Evolutionary conservation across 805 yeast genomes (phyloP).

Genomic region (Spathaspora arborariae): DNA sequence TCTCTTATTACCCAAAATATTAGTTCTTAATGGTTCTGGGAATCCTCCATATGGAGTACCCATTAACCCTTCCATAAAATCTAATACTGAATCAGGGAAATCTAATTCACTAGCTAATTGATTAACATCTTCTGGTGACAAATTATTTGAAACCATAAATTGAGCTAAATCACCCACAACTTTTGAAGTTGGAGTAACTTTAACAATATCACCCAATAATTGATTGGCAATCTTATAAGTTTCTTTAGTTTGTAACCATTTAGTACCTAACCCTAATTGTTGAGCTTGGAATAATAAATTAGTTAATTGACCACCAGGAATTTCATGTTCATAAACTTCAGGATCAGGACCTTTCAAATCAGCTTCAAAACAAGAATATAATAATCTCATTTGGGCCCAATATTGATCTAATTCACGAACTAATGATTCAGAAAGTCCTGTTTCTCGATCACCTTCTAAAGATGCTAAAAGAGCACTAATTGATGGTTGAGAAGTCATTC

Average conservation of each 20-base stretch:
- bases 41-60: constrained; percentile 99
- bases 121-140: constrained; percentile 78
- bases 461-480: constrained; percentile 91
- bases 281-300: constrained; percentile 98
- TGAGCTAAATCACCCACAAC: constrained; percentile 99
- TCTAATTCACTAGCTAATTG: constrained; percentile 87
- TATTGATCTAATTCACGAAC: constrained; percentile 86
- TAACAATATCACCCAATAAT: constrained; percentile 92
- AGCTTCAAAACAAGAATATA: constrained; percentile 96
- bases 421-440: constrained; percentile 62
- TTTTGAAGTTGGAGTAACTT: constrained; percentile 99
- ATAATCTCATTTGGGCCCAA: constrained; percentile 98
- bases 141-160: constrained; percentile 95
- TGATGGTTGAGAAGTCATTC: constrained; percentile 97
- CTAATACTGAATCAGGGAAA: constrained; percentile 98
- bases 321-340: constrained; percentile 96
- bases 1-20: constrained; percentile 88
- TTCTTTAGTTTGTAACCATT: constrained; percentile 94
- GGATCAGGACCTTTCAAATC: constrained; percentile 99
- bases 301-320: constrained; percentile 99
- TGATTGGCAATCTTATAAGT: constrained; percentile 90
- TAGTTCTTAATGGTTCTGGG: constrained; percentile 98
- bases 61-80: constrained; percentile 98
- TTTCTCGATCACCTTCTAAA: constrained; percentile 77
- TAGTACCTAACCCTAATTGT: constrained; percentile 95